phyloP scores from a whole-genome alignment of 345 rosid genomes.

The Camelina sativa region DNA sequence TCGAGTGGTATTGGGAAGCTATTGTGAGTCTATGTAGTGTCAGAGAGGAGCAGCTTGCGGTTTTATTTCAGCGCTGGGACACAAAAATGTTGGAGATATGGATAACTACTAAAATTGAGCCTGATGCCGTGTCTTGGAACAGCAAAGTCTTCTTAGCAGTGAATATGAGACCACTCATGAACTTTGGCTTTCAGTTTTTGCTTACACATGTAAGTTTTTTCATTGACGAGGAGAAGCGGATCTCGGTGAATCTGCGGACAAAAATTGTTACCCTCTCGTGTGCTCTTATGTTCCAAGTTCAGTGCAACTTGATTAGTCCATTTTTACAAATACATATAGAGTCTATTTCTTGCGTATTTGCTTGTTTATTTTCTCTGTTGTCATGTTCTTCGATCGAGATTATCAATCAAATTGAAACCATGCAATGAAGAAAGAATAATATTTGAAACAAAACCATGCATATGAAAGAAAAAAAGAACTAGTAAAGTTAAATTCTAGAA shows the following conservation, averaged over 20 bases:
- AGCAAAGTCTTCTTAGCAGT: background rate
- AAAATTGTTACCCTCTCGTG: background rate
- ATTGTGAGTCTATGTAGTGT: background rate
- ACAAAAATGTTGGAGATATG: background rate
- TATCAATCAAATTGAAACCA: too few species aligned
- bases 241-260: background rate
- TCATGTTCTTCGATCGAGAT: background rate
- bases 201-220: background rate
- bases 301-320: background rate
- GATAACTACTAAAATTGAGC: background rate
- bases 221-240: background rate
- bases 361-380: background rate
- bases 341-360: background rate
- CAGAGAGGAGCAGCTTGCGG: background rate
- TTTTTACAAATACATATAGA: background rate
- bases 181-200: background rate
- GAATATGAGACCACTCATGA: background rate
- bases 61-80: background rate
- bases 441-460: too few species aligned
- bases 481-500: background rate
- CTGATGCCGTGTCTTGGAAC: background rate
- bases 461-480: too few species aligned
- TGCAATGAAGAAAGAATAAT: too few species aligned
- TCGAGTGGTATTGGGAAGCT: background rate
- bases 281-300: background rate